These are phyloP conservation scores for Botrytis elliptica DNA, from an alignment of 2,329 filamentous ascomycete genomes.

Conservation along the genomic window DNA sequence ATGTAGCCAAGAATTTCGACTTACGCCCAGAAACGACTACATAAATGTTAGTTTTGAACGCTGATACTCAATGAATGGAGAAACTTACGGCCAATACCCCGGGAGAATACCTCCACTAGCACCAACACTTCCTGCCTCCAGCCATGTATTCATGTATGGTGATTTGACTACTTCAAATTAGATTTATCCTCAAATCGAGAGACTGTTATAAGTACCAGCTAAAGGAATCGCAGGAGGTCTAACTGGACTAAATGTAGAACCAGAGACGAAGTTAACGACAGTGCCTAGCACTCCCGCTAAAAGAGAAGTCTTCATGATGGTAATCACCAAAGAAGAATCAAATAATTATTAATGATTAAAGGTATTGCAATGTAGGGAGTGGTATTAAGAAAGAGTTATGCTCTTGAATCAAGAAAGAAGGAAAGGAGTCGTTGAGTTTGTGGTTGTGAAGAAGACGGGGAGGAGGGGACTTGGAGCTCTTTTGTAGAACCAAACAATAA, in stretches of 20 bases:
- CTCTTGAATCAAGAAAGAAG: not conserved
- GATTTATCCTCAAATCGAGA: not conserved
- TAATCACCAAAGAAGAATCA: not conserved
- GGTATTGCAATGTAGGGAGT: not conserved
- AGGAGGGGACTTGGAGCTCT: not conserved
- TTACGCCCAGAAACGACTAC: slow-evolving; percentile 37
- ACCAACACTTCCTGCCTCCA: slow-evolving; percentile 59
- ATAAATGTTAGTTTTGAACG: slow-evolving; percentile 21
- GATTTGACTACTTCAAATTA: slow-evolving; percentile 50
- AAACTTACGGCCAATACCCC: slow-evolving; percentile 44
- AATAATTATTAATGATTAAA: not conserved
- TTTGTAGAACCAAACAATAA: not conserved
- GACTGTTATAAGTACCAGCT: slow-evolving; percentile 46
- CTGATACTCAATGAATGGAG: not conserved
- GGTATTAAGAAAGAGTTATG: not conserved
- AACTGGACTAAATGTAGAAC: slow-evolving; percentile 61
- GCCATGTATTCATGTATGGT: slow-evolving; percentile 75
- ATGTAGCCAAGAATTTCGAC: not conserved
- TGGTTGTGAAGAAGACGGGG: not conserved
- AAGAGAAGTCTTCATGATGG: slow-evolving; percentile 26
- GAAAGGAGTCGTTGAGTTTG: not conserved
- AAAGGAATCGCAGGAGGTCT: slow-evolving; percentile 68
- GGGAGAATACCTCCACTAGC: slow-evolving; percentile 66
- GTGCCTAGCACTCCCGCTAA: slow-evolving; percentile 19
- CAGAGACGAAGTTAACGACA: slow-evolving; percentile 20